Conservation (phyloP, 2,329 filamentous ascomycete genomes). For the Penicillium aurantiogriseum region DNA sequence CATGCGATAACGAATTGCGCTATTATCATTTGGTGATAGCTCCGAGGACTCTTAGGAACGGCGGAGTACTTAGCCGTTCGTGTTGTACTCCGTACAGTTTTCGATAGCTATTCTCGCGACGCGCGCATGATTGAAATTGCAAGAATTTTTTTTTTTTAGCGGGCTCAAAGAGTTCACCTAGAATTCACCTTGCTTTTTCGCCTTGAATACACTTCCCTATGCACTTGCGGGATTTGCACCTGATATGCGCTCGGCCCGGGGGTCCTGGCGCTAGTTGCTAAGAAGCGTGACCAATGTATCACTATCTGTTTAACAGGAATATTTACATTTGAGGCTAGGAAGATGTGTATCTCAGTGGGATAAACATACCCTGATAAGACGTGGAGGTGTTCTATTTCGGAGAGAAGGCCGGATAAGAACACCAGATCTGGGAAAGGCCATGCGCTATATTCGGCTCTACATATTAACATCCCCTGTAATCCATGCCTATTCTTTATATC, state of each 20-base stretch:
- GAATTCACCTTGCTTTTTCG: constrained; percentile 7
- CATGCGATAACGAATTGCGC: constrained; percentile 16
- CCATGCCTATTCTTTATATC: not conserved
- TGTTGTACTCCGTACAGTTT: constrained; percentile 2
- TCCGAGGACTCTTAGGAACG: constrained; percentile 4
- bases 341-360: not conserved
- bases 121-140: constrained; percentile 5
- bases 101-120: constrained; percentile 3
- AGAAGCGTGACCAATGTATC: constrained; percentile 27
- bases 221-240: constrained; percentile 22
- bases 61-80: constrained; percentile 11
- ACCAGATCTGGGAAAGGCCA: constrained; percentile 10
- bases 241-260: constrained; percentile 27
- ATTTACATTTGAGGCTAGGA: not conserved
- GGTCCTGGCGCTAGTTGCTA: constrained; percentile 24
- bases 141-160: not conserved
- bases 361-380: constrained; percentile 5
- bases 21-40: constrained; percentile 6
- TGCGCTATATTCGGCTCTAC: constrained; percentile 2
- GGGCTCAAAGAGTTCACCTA: not conserved
- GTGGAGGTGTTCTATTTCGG: constrained; percentile 4
- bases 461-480: not conserved
- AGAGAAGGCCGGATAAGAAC: constrained; percentile 7
- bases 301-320: constrained; percentile 17
- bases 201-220: not conserved